Evolutionary conservation across 768 basidiomycete genomes (phyloP), one percentile per base, ranked within the genome.

Genomic region (Pulveroboletus sp.): DNA sequence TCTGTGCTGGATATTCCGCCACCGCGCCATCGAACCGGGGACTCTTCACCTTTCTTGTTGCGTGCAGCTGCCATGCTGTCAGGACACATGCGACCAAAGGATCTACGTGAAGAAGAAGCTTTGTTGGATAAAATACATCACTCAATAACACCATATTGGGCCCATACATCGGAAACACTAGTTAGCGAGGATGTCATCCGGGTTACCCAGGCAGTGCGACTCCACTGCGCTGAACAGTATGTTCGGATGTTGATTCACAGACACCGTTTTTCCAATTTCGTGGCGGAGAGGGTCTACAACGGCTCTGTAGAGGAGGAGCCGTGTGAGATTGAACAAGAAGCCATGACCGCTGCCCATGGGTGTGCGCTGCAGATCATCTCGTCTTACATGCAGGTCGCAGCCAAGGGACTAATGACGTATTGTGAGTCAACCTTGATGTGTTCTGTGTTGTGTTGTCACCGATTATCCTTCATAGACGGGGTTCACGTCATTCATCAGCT

Each of bases 401-500:
- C 85, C 70, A 87, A 87, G 72, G 82, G 92, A 51, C 58, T 94
- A 59, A 94, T 97, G 92, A 94, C 93, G 6, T 97, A 94, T 60
- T 95, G 90, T 93, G 58, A 70, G 90, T 77, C 10, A 25, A 32
- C 56, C 37, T 49, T 43, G 35, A 40, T 48, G 5, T 17, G 42
- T 33, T 16, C 33, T 45, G 35, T 53, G 29, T 50, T 33, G 21
- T 42, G 29, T 34, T 45, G 52, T 44, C 44, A 50, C 43, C 48
- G 39, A 56, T 51, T 50, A 45, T 53, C 49, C 41, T 48, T 7
- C 24, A 5, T 60, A 94, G 91, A 93, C 67, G 93, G 93, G 3
- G 92, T 95, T 1, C 92, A 94, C 65, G 92, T 94, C 51, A 95
- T 97, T 39, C 93, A 97, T 63, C 94, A 97, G 66, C 73, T 95